A percentile compares a stretch with the other conserved stretches of the same genome.
Evolutionary conservation across 495 filamentous ascomycete species (phyloP).

Genomic region (Xylaria bambusicola): DNA sequence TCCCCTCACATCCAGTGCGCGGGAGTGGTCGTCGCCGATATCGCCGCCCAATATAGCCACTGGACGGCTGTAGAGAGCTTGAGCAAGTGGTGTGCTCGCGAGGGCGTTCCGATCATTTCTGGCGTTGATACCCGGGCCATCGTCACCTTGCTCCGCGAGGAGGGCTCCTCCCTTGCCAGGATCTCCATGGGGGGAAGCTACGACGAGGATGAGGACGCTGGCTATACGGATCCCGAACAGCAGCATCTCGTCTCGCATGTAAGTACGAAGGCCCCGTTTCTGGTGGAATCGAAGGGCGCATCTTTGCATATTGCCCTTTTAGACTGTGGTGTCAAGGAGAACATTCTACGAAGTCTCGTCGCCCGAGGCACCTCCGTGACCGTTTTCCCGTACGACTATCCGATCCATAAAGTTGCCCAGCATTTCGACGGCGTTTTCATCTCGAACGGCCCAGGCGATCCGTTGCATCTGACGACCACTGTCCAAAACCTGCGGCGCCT

Average conservation of each 20-base stretch:
- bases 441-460: conserved; percentile 96
- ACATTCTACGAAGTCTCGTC: conserved; percentile 93
- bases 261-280: conserved; percentile 97
- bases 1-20: conserved; percentile 95
- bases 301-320: conserved; percentile 95
- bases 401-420: conserved; percentile 95
- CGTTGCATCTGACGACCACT: conserved; percentile 90
- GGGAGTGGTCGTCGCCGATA: conserved; percentile 93
- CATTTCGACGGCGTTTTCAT: conserved; percentile 98
- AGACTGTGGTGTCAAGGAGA: conserved; percentile 99
- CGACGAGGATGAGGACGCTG: conserved; percentile 97
- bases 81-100: conserved; percentile 89
- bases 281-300: conserved; percentile 80
- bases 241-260: conserved; percentile 95
- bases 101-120: conserved; percentile 94
- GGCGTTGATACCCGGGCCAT: conserved; percentile 97
- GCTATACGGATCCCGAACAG: conserved; percentile 89
- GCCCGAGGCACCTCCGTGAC: conserved; percentile 85
- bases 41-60: conserved; percentile 90
- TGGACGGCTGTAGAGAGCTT: conserved; percentile 97
- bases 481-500: conserved; percentile 85
- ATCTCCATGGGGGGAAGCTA: conserved; percentile 98
- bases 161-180: conserved; percentile 90
- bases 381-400: conserved; percentile 92
- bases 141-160: conserved; percentile 92